These are phyloP conservation scores for Solanum hybrid DNA, from an alignment of 305 asterid species.

Conservation along the genomic window DNA sequence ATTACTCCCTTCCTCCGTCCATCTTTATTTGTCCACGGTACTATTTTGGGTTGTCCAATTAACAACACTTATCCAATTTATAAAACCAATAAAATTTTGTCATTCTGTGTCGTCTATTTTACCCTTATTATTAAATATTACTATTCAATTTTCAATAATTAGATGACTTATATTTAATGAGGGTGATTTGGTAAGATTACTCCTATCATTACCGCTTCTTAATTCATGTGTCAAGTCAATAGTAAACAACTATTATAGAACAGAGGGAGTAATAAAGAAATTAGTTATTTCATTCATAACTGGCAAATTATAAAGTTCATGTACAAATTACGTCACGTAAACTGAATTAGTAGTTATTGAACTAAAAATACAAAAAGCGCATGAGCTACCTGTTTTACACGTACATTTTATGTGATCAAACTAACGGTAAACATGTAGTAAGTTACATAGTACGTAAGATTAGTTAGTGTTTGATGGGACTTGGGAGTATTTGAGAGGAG, in stretches of 20 bases:
- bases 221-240: no score
- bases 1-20: neutral
- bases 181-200: no score
- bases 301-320: neutral
- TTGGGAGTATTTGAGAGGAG: neutral
- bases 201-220: no score
- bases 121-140: no score
- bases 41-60: no score
- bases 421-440: neutral
- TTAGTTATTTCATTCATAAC: neutral
- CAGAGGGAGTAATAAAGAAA: fast-evolving
- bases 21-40: no score
- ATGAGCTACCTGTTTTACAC: neutral
- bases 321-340: neutral
- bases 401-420: neutral
- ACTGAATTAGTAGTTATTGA: neutral
- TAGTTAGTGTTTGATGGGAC: neutral
- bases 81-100: no score
- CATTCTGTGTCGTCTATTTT: no score
- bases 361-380: neutral
- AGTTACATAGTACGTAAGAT: neutral
- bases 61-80: no score
- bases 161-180: no score
- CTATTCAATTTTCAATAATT: no score
- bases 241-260: no score